A percentile compares a stretch with the other conserved stretches of the same genome.
Evolutionary conservation across 306 rosid genomes (phyloP).

Genomic region (Elaeagnus macrophylla): DNA sequence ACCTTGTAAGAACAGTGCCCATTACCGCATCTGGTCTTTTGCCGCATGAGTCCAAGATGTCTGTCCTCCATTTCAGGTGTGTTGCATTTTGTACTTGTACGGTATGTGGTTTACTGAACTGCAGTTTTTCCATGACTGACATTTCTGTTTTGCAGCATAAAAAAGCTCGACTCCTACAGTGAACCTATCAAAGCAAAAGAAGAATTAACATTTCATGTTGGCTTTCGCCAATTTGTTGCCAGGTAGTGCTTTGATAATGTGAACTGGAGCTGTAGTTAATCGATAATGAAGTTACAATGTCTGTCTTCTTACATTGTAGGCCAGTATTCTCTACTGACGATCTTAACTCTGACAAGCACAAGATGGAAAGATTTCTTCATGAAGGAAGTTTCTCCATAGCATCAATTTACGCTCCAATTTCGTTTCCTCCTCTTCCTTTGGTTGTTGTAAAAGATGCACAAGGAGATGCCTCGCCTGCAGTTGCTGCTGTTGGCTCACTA

Average conservation of each 20-base stretch:
- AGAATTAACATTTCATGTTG: slow-evolving; percentile 78
- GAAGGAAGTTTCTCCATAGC: slow-evolving; percentile 78
- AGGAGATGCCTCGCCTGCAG: slow-evolving; percentile 38
- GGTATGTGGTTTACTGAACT: not conserved
- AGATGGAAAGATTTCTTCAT: slow-evolving; percentile 99
- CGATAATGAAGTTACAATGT: not conserved
- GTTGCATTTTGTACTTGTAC: slow-evolving; percentile 1
- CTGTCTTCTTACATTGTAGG: slow-evolving; percentile 34
- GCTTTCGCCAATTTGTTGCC: slow-evolving; percentile 93
- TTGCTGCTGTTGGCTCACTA: slow-evolving; percentile 83
- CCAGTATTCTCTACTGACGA: slow-evolving; percentile 75
- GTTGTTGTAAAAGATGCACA: slow-evolving; percentile 49
- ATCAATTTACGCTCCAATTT: slow-evolving; percentile 80
- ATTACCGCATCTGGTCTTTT: slow-evolving; percentile 76
- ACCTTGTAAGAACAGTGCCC: slow-evolving; percentile 34
- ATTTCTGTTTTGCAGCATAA: slow-evolving; percentile 49
- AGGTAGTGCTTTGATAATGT: slow-evolving; percentile 35
- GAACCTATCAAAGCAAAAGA: slow-evolving; percentile 84
- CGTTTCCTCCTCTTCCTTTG: slow-evolving; percentile 79
- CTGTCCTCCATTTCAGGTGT: slow-evolving; percentile 92
- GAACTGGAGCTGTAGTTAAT: slow-evolving; percentile 1
- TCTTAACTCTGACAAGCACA: slow-evolving; percentile 80
- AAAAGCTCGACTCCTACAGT: slow-evolving; percentile 66
- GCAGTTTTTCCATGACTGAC: slow-evolving; percentile 6
- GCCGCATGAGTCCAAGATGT: slow-evolving; percentile 89